Evolutionary conservation across 345 rosid genomes (phyloP), one percentile per base, ranked within the genome.

Genomic region (Populus pruinosa): DNA sequence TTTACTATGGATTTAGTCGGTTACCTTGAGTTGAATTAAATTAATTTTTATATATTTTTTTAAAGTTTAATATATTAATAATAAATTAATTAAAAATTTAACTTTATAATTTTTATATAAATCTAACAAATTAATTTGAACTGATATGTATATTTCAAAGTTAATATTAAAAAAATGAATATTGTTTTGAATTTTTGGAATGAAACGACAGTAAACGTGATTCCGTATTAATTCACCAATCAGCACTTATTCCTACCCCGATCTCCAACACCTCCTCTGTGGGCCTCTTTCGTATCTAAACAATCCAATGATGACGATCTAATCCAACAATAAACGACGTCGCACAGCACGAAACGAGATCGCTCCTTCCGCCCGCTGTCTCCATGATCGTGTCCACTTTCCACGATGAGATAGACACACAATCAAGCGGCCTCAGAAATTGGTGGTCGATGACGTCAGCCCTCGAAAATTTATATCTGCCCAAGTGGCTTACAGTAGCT

Each of bases 1-100:
- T n/a, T n/a, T n/a, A n/a, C 0, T 4, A 5, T 33, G 0, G 35
- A 33, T 33, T 33, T 33, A 33, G 0, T 4, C 0, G 0, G 35
- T 33, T 33, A 33, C 3, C 35, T 33, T 33, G 0, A 33, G 5
- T 33, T 33, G 35, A 3, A 33, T 33, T 33, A 0, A 5, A 0
- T 33, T 0, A 0, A 5, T 3, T 33, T 33, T 33, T 33, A 33
- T 27, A 27, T 0, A 1, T 27, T 33, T 33, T 33, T 33, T 33
- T 3, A 0, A 33, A 33, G 4, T 4, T 33, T 33, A 0, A 4
- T 33, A 33, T 0, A 4, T 33, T 33, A 33, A 0, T 0, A 4
- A 0, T 33, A 0, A 4, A 33, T 33, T 33, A 33, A 33, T 33
- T 33, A 0, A 33, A 0, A 33, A 33, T 4, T 33, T 5, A 33